Evolutionary conservation across 768 basidiomycete genomes (phyloP).

Genomic region (Boletus rubropictus): DNA sequence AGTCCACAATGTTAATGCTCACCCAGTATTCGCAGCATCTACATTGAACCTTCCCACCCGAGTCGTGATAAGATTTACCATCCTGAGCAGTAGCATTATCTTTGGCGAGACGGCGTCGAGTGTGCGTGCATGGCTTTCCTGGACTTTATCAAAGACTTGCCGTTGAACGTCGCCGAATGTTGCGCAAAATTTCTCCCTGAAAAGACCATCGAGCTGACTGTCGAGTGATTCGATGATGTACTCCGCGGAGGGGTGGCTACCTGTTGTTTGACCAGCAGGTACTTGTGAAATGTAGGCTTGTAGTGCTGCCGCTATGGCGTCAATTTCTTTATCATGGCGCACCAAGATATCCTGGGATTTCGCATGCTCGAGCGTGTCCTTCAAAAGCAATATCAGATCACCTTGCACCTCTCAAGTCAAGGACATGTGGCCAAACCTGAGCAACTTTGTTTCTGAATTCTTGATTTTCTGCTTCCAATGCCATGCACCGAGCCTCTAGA

Average conservation of each 20-base stretch:
- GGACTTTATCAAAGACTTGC: conserved; percentile 21
- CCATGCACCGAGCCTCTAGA: conserved; percentile 18
- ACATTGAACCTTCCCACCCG: conserved; percentile 21
- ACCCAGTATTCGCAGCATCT: conserved; percentile 5
- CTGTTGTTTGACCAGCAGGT: conserved; percentile 7
- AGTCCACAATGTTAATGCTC: not conserved
- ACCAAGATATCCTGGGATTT: conserved; percentile 10
- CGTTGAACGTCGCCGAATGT: conserved; percentile 18
- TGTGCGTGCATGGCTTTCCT: conserved; percentile 19
- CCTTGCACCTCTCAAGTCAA: not conserved
- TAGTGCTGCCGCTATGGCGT: conserved; percentile 28
- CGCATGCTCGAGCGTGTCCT: conserved; percentile 13
- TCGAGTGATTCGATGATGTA: conserved; percentile 28
- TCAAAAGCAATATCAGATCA: not conserved
- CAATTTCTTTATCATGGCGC: conserved; percentile 24
- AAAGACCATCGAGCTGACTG: conserved; percentile 20
- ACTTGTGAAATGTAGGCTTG: conserved; percentile 30
- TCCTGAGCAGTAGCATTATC: conserved; percentile 23
- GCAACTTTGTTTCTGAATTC: conserved; percentile 20
- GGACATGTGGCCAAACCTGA: conserved; percentile 21
- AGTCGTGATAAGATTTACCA: conserved; percentile 29
- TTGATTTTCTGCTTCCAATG: conserved; percentile 26
- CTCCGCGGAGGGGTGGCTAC: conserved; percentile 23
- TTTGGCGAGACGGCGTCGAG: conserved; percentile 25
- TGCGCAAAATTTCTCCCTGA: conserved; percentile 21